phyloP scores from a whole-genome alignment of 805 yeast genomes.

The Spathaspora girioi region DNA sequence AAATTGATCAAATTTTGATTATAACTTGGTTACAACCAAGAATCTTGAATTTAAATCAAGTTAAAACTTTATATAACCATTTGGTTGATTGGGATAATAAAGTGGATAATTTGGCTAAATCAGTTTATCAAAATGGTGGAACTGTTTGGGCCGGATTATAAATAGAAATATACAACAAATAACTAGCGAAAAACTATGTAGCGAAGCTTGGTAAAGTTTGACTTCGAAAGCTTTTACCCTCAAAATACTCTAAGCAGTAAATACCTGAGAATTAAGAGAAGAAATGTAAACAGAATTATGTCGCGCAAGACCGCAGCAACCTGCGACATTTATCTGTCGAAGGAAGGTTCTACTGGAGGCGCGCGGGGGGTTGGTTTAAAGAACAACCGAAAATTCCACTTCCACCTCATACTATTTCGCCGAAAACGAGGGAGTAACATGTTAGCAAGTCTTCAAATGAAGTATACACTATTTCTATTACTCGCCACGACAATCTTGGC shows the following conservation, averaged over 20 bases:
- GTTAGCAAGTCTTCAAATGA: not conserved
- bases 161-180: not conserved
- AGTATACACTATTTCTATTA: not conserved
- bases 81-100: slow-evolving; percentile 74
- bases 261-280: too few relatives aligned
- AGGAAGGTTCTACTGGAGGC: too few relatives aligned
- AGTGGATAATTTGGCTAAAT: slow-evolving; percentile 56
- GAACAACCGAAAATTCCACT: not conserved
- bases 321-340: too few relatives aligned
- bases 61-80: slow-evolving; percentile 68
- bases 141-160: slow-evolving; percentile 36
- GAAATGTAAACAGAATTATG: too few relatives aligned
- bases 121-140: slow-evolving; percentile 37
- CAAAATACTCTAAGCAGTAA: too few relatives aligned
- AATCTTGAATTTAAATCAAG: slow-evolving; percentile 79
- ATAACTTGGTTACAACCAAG: slow-evolving; percentile 97
- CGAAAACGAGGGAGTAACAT: too few relatives aligned
- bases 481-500: slow-evolving; percentile 18
- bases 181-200: not conserved
- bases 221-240: too few relatives aligned
- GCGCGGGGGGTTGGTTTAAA: not conserved
- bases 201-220: not conserved
- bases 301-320: too few relatives aligned
- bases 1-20: slow-evolving; percentile 71
- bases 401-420: too few relatives aligned